Evolutionary conservation across 1,139 yeast genomes (phyloP).

Genomic region (Yamadazyma sp.): DNA sequence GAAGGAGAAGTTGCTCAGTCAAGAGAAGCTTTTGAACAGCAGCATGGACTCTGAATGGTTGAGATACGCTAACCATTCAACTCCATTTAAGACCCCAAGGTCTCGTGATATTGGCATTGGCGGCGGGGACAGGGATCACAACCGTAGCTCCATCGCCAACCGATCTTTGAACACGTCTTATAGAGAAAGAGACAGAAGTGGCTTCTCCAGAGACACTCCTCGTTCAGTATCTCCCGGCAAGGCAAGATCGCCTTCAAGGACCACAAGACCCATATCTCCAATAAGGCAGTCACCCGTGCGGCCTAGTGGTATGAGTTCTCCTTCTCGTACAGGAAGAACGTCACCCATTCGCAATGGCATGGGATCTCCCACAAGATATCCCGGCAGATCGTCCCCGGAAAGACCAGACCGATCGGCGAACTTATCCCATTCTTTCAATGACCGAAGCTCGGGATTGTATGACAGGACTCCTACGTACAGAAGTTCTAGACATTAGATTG

Average conservation of each 20-base stretch:
- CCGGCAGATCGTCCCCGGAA: conserved; percentile 4
- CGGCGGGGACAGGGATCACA: conserved; percentile 9
- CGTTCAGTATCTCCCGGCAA: conserved; percentile 3
- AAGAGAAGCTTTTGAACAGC: conserved; percentile 11
- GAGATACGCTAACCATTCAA: conserved; percentile 9
- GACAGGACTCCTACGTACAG: conserved; percentile 2
- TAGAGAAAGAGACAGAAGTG: conserved; percentile 6
- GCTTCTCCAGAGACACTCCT: neutral
- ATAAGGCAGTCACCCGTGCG: neutral
- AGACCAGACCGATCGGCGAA: neutral
- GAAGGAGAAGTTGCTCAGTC: conserved; percentile 13
- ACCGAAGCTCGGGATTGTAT: neutral
- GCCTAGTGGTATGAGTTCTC: conserved; percentile 1
- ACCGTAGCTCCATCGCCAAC: conserved; percentile 2
- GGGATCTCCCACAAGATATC: conserved; percentile 4
- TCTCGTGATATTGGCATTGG: conserved; percentile 3
- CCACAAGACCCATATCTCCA: neutral
- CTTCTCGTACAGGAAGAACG: conserved; percentile 6
- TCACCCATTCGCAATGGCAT: conserved; percentile 6
- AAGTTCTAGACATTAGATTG: neutral
- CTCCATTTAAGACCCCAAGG: conserved; percentile 11
- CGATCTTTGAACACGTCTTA: conserved; percentile 6
- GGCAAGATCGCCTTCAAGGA: conserved; percentile 6
- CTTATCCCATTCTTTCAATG: neutral
- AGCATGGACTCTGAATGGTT: conserved; percentile 14